Conservation (phyloP, 2,329 filamentous ascomycete genomes). For the Escovopsis sp. region DNA sequence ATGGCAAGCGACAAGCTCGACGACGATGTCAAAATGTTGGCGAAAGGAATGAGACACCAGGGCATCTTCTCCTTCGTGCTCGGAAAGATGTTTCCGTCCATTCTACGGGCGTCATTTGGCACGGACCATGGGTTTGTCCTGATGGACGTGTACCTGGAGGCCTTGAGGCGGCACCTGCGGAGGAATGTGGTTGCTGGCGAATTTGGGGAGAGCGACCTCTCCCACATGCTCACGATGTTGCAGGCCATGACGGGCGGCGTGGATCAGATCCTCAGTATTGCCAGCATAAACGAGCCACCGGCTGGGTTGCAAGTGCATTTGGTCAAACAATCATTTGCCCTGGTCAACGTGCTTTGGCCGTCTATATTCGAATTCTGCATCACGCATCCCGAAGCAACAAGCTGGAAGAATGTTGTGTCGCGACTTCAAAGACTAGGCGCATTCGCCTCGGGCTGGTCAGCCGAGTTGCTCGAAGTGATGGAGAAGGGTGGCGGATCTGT, state of each 20-base stretch:
- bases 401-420: slow-evolving; percentile 10
- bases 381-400: slow-evolving; percentile 1
- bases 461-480: background rate
- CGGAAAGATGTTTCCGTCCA: slow-evolving; percentile 39
- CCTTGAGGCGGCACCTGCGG: slow-evolving; percentile 23
- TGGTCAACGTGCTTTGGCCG: slow-evolving; percentile 19
- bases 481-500: slow-evolving; percentile 7
- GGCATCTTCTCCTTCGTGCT: slow-evolving; percentile 33
- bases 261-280: slow-evolving; percentile 10
- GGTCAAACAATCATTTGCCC: slow-evolving; percentile 13
- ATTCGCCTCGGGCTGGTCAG: slow-evolving; percentile 5
- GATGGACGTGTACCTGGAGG: slow-evolving; percentile 34
- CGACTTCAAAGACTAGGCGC: slow-evolving; percentile 8
- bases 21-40: slow-evolving; percentile 31
- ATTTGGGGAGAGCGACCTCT: slow-evolving; percentile 19
- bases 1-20: slow-evolving; percentile 33
- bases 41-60: slow-evolving; percentile 31
- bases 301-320: slow-evolving; percentile 14
- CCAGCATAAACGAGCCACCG: slow-evolving; percentile 5
- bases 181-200: slow-evolving; percentile 22
- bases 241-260: slow-evolving; percentile 16
- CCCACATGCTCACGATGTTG: slow-evolving; percentile 19
- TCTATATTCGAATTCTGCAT: slow-evolving; percentile 12
- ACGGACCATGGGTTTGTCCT: slow-evolving; percentile 29
- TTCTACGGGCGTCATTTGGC: slow-evolving; percentile 25